These are phyloP conservation scores for Phialophora chinensis DNA, from an alignment of 2,329 filamentous ascomycete species.

Conservation along the genomic window DNA sequence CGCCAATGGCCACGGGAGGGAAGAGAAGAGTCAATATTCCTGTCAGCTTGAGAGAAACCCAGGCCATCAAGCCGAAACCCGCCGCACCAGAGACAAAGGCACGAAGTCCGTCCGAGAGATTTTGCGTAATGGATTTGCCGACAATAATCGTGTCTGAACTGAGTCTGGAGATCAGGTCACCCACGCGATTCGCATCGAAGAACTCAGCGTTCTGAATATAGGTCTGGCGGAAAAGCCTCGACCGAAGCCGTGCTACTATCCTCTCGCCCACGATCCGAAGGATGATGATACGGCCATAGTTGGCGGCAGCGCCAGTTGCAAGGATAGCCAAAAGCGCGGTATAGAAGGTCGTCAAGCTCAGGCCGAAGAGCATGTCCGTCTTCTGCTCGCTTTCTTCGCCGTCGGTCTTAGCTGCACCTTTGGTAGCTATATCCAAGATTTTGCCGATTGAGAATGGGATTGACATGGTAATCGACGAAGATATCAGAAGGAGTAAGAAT, in stretches of 20 bases:
- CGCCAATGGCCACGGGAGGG: constrained; percentile 86
- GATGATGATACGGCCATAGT: constrained; percentile 92
- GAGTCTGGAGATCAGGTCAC: constrained; percentile 92
- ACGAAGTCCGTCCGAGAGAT: constrained; percentile 92
- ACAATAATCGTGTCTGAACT: constrained; percentile 98
- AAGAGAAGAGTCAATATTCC: constrained; percentile 85
- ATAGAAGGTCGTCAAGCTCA: constrained; percentile 89
- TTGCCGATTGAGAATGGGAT: constrained; percentile 96
- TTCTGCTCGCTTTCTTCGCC: constrained; percentile 55
- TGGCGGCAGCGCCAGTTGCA: constrained; percentile 82
- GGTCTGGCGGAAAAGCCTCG: constrained; percentile 86
- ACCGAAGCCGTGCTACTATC: constrained; percentile 87
- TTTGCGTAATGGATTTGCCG: constrained; percentile 97
- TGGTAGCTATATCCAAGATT: constrained; percentile 89
- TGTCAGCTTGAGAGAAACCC: constrained; percentile 88
- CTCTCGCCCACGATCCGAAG: constrained; percentile 93
- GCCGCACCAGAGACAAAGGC: constrained; percentile 88
- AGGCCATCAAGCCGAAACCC: constrained; percentile 93
- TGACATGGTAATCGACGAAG: constrained; percentile 91
- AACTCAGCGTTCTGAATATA: constrained; percentile 94
- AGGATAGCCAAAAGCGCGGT: constrained; percentile 76
- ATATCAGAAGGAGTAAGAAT: constrained; percentile 83
- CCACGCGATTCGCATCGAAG: constrained; percentile 96
- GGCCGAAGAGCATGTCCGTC: constrained; percentile 73
- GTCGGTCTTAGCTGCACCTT: constrained; percentile 58